Base-by-base conservation (phyloP, 2,329 filamentous ascomycete genomes). In the Colletotrichum sp. region DNA sequence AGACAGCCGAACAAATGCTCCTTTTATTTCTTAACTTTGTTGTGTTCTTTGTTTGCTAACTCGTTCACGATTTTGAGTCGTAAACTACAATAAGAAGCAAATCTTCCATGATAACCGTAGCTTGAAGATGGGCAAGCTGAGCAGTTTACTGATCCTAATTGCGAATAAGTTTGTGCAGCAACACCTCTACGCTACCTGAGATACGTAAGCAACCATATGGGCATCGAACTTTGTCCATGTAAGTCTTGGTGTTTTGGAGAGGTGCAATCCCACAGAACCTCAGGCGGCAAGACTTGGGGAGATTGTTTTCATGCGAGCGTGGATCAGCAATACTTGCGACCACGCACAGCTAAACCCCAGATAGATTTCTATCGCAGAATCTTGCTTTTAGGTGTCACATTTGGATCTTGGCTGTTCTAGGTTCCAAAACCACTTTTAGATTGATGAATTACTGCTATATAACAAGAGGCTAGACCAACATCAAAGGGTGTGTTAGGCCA, bases 41-140 rank as follows among this genome's bases (percentile, higher is more conserved):
- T 26, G 24, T 26, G 39, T 0, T 43, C 18, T 43, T 2, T 4
- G 1, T n/a, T 6, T n/a, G 18, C 39, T 6, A 0, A n/a, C 1
- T 10, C 39, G 1, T 43, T 10, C 39, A 24, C 24, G 24, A 4
- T 26, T 26, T 26, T 26, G 7, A 39, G 36, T 39, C 36, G 7
- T 39, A 39, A 18, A 18, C 8, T 18, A 4, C 36, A 18, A 18
- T 39, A 9, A 39, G 36, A 18, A 39, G 36, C 36, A 18, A 18
- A 39, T 18, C 36, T 39, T 18, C 2, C 36, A 18, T 39, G 16
- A 39, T 39, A 39, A 39, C 16, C 8, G 2, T 18, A 1, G 36
- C 7, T 39, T 39, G 36, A 39, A 18, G 16, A 39, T 39, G 0
- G 1, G 36, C 36, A 39, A 39, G 16, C 36, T 18, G 36, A 39